phyloP scores from a whole-genome alignment of 345 rosid genomes.

The Microthlaspi erraticum region DNA sequence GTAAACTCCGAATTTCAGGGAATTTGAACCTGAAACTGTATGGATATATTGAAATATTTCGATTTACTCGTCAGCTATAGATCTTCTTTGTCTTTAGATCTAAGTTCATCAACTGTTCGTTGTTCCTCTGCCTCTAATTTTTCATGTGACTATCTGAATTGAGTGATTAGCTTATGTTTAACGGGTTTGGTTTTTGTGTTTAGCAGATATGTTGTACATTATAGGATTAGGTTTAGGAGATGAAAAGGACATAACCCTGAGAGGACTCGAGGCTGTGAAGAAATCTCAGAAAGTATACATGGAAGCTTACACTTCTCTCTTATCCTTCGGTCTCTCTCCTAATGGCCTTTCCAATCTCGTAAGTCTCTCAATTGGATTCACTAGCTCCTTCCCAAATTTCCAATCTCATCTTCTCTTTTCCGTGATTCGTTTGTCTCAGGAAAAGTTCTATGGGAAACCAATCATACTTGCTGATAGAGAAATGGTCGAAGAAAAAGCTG shows the following conservation, averaged over 20 bases:
- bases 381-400: neutral
- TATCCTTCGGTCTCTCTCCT: slow-evolving; percentile 82
- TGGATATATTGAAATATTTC: neutral
- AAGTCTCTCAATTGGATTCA: slow-evolving; percentile 21
- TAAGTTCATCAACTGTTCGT: slow-evolving; percentile 1
- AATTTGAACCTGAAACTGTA: neutral
- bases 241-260: slow-evolving; percentile 79
- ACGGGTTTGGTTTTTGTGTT: neutral
- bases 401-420: neutral
- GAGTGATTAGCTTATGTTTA: slow-evolving; percentile 1
- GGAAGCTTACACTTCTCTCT: slow-evolving; percentile 95
- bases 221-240: slow-evolving; percentile 87
- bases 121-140: neutral
- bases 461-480: slow-evolving; percentile 83
- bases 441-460: slow-evolving; percentile 70
- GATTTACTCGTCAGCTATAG: neutral
- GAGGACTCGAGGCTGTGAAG: slow-evolving; percentile 79
- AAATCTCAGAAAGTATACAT: slow-evolving; percentile 80
- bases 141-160: slow-evolving; percentile 3
- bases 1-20: neutral
- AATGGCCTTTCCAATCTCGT: slow-evolving; percentile 77
- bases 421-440: slow-evolving; percentile 46
- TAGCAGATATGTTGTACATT: slow-evolving; percentile 70
- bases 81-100: neutral
- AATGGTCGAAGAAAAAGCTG: slow-evolving; percentile 91